Evolutionary conservation across 805 yeast species (phyloP).

Genomic region (Wickerhamiella shivajii): DNA sequence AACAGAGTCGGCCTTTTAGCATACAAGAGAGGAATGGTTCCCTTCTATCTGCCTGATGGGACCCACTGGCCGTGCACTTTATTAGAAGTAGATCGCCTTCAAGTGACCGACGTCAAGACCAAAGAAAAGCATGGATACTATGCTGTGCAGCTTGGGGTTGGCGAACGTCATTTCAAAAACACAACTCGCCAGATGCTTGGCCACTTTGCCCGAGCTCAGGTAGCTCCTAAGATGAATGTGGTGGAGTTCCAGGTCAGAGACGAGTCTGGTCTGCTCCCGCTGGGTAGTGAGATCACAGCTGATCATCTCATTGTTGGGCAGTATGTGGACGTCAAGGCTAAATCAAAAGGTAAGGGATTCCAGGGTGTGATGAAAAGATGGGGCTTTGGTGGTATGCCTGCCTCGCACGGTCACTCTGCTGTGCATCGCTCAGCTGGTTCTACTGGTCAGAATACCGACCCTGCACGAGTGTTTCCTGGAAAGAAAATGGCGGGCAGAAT

Average conservation of each 20-base stretch:
- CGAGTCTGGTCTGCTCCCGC: conserved; percentile 48
- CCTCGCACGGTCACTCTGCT: conserved; percentile 89
- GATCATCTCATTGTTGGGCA: conserved; percentile 77
- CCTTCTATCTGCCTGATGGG: conserved; percentile 57
- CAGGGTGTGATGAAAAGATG: conserved; percentile 97
- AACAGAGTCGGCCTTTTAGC: conserved; percentile 75
- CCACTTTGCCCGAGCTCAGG: conserved; percentile 62
- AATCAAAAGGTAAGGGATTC: conserved; percentile 88
- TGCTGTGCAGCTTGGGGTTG: conserved; percentile 80
- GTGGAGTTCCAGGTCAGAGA: conserved; percentile 70
- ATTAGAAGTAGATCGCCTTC: conserved; percentile 73
- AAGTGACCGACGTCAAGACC: conserved; percentile 64
- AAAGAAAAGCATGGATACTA: conserved; percentile 59
- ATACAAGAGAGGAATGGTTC: conserved; percentile 78
- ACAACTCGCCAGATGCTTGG: conserved; percentile 54
- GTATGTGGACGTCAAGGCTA: conserved; percentile 64
- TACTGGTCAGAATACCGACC: conserved; percentile 87
- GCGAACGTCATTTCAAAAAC: conserved; percentile 48
- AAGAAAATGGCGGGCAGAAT: conserved; percentile 97
- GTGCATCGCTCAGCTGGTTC: conserved; percentile 96
- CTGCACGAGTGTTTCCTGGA: conserved; percentile 93
- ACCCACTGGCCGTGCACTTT: conserved; percentile 70
- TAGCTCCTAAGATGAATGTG: conserved; percentile 65
- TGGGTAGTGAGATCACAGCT: conserved; percentile 68
- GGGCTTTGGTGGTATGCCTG: conserved; percentile 76